These are phyloP conservation scores for Melaleuca alternifolia DNA, from an alignment of 345 rosid genomes.

Conservation along the genomic window DNA sequence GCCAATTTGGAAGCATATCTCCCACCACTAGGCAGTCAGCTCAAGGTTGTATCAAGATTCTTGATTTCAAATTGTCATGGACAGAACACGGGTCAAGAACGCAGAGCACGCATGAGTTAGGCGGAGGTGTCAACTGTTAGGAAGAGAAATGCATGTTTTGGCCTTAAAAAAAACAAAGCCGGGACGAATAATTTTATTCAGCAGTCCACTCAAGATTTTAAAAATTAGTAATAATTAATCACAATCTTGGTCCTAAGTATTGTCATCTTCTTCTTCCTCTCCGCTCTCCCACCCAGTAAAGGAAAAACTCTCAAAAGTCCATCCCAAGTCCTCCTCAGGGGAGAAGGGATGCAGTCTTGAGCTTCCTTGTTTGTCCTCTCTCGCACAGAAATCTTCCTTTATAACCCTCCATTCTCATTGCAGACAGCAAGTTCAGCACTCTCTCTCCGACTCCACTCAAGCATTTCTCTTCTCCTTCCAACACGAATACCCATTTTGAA, in stretches of 20 bases:
- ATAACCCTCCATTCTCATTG: neutral
- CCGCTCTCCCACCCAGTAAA: neutral
- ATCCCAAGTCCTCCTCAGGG: neutral
- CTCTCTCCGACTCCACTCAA: neutral
- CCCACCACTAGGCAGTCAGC: neutral
- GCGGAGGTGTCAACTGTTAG: neutral
- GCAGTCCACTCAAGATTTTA: neutral
- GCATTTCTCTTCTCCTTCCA: neutral
- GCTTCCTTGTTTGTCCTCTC: neutral
- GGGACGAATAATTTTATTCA: neutral
- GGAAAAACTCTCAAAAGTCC: neutral
- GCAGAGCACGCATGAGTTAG: neutral
- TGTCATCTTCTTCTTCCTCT: constrained; percentile 11
- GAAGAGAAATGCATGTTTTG: neutral
- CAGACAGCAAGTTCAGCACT: neutral
- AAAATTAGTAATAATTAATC: neutral
- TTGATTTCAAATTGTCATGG: neutral
- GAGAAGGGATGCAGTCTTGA: neutral
- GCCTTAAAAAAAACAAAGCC: neutral
- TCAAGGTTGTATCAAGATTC: neutral
- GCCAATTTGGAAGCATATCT: neutral
- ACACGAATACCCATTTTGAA: neutral
- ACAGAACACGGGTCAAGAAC: neutral
- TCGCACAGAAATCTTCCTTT: neutral
- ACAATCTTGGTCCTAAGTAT: constrained; percentile 2